Evolutionary conservation across 1,139 yeast species (phyloP).

Genomic region (Diutina sp.): DNA sequence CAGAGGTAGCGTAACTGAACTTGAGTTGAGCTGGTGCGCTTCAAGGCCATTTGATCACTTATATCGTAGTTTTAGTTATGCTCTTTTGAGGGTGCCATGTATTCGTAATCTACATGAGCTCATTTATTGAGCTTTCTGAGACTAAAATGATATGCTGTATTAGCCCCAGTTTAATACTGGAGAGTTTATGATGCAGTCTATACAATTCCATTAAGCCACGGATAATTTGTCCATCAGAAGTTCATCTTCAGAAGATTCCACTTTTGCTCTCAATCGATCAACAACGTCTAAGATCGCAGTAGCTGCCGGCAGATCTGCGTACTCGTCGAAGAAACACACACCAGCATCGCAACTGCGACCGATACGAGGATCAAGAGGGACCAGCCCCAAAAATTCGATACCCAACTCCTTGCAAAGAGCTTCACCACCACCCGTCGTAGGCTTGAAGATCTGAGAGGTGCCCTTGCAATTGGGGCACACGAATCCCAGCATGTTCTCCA

Average conservation of each 20-base stretch:
- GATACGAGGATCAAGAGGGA: slow-evolving; percentile 91
- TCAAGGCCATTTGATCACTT: too few relatives aligned
- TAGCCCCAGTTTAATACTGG: background rate
- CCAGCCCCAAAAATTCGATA: slow-evolving; percentile 76
- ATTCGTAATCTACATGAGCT: too few relatives aligned
- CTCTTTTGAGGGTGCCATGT: too few relatives aligned
- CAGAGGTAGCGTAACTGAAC: too few relatives aligned
- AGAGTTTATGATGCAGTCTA: background rate
- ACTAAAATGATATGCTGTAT: background rate
- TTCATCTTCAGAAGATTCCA: slow-evolving; percentile 13
- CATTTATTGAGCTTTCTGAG: too few relatives aligned
- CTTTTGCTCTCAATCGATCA: slow-evolving; percentile 39
- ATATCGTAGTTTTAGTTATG: too few relatives aligned
- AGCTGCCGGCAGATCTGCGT: slow-evolving; percentile 91
- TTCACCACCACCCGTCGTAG: slow-evolving; percentile 95
- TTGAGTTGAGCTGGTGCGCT: too few relatives aligned
- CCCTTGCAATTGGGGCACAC: slow-evolving; percentile 94
- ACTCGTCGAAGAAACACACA: slow-evolving; percentile 68
- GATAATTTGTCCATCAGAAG: background rate
- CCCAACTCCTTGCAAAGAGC: slow-evolving; percentile 67
- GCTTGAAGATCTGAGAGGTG: slow-evolving; percentile 79
- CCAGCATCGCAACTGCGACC: slow-evolving; percentile 86
- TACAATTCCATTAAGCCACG: background rate
- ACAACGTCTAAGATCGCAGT: slow-evolving; percentile 78
- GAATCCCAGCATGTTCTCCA: slow-evolving; percentile 97